phyloP scores from a whole-genome alignment of 2,329 filamentous ascomycete genomes.

The Phyllosticta citrichinensis region DNA sequence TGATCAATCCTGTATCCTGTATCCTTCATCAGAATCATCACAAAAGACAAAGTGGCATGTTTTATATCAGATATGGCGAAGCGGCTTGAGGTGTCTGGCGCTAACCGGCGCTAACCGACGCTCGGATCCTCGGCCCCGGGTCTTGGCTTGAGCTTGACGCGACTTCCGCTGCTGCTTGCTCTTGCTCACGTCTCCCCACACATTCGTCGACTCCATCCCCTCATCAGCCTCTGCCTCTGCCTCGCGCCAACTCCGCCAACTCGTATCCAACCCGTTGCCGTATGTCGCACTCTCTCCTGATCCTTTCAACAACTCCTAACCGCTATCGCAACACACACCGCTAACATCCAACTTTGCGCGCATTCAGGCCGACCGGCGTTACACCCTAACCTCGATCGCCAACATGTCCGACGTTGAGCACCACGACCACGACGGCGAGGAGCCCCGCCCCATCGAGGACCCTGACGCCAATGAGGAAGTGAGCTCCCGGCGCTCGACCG shows the following conservation, averaged over 20 bases:
- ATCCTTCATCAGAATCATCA: not conserved
- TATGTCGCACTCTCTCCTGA: not conserved
- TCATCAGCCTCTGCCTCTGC: not conserved
- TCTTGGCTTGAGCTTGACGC: constrained; percentile 7
- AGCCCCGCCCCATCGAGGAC: constrained; percentile 7
- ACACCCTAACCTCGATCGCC: not conserved
- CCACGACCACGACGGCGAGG: not conserved
- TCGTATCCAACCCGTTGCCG: not conserved
- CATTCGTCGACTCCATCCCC: not conserved
- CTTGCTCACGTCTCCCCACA: not conserved
- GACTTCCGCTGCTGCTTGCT: not conserved
- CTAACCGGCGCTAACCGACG: not conserved
- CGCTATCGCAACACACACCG: not conserved
- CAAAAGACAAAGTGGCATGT: not conserved
- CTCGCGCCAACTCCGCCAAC: not conserved
- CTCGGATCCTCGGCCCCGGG: not conserved
- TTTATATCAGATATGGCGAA: not conserved
- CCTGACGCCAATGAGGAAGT: constrained; percentile 23
- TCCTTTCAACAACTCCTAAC: not conserved
- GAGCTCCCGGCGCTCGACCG: not conserved
- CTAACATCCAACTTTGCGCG: not conserved
- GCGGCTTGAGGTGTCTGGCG: not conserved
- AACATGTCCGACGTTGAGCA: constrained; percentile 14
- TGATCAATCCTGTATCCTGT: no score
- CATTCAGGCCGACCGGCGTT: not conserved